Conservation (phyloP, 768 basidiomycete species). For the Gymnopilus junonius region DNA sequence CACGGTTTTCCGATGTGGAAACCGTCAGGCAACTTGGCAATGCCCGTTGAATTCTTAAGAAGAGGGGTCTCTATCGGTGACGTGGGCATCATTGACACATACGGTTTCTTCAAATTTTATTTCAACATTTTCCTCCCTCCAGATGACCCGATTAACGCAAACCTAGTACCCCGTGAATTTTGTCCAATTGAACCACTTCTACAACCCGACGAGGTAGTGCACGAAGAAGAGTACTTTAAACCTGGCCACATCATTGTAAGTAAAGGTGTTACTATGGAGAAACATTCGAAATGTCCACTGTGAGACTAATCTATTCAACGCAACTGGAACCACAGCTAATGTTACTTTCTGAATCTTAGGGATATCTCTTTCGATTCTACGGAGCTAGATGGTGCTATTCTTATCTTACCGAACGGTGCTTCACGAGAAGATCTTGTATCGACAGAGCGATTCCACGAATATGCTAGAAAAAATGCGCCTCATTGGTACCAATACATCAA, state of each 20-base stretch:
- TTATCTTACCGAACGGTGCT: constrained; percentile 18
- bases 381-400: constrained; percentile 12
- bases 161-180: constrained; percentile 9
- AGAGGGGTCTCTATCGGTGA: constrained; percentile 19
- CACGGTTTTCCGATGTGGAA: constrained; percentile 14
- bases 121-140: constrained; percentile 19
- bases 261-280: constrained; percentile 7
- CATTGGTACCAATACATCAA: constrained; percentile 18
- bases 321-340: too few relatives aligned
- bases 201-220: constrained; percentile 1
- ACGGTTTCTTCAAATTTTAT: constrained; percentile 13
- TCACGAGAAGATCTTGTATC: constrained; percentile 15
- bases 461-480: constrained; percentile 8
- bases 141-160: constrained; percentile 9
- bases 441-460: constrained; percentile 1
- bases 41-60: constrained; percentile 7
- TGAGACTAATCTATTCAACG: not conserved
- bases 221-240: not conserved
- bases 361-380: not conserved
- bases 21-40: not conserved
- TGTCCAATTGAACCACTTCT: constrained; percentile 2
- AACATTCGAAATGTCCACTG: constrained; percentile 1
- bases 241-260: constrained; percentile 10
- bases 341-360: not conserved
- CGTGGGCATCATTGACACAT: constrained; percentile 8